Conservation (phyloP, 768 basidiomycete species). For the Boletellus ananiceps region DNA sequence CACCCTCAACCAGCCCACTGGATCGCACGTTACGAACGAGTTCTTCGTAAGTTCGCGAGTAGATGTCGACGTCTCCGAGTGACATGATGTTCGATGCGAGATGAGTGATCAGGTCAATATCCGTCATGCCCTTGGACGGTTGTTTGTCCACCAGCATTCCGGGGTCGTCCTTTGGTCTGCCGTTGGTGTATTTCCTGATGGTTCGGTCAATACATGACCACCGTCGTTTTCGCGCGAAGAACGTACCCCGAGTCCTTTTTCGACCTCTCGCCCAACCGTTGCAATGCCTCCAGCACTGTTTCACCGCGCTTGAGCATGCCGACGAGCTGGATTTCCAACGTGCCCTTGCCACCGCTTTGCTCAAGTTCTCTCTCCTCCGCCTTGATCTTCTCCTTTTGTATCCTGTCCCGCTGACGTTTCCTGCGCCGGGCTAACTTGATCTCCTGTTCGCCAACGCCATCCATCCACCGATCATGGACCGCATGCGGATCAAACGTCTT, state of each 20-base stretch:
- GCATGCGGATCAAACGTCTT: constrained; percentile 86
- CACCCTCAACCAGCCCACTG: constrained; percentile 60
- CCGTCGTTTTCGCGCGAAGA: not conserved
- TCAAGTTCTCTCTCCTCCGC: constrained; percentile 73
- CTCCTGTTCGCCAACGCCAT: constrained; percentile 77
- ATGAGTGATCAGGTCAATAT: constrained; percentile 79
- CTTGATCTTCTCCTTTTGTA: constrained; percentile 61
- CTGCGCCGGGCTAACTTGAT: constrained; percentile 77
- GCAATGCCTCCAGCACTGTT: constrained; percentile 83
- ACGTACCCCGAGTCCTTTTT: constrained; percentile 41
- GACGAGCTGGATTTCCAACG: constrained; percentile 65
- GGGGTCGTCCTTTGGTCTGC: constrained; percentile 30
- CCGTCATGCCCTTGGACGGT: constrained; percentile 35
- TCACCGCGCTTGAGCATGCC: constrained; percentile 82
- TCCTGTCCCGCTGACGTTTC: constrained; percentile 71
- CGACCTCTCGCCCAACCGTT: constrained; percentile 69
- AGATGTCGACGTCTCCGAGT: constrained; percentile 80
- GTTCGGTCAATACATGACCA: constrained; percentile 1
- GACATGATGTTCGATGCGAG: constrained; percentile 87
- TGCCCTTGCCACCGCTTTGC: constrained; percentile 60
- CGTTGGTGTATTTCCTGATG: constrained; percentile 29
- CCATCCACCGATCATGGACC: constrained; percentile 95
- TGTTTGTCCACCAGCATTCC: constrained; percentile 51
- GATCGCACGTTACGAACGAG: constrained; percentile 71
- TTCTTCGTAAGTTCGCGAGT: constrained; percentile 82